phyloP scores from a whole-genome alignment of 306 rosid species.

The Senna siamea region DNA sequence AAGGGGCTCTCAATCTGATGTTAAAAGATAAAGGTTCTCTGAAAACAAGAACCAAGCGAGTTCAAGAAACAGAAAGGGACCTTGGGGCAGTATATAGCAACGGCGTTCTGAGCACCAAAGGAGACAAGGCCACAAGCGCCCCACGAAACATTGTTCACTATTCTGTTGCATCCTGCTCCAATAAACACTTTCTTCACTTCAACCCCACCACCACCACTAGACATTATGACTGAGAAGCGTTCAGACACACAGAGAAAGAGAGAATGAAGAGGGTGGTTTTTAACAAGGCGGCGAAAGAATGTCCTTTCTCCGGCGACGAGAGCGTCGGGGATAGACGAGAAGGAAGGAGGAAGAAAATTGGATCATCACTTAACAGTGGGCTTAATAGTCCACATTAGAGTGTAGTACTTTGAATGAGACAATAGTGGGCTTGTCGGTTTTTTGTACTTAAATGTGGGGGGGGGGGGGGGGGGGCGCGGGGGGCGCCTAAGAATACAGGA shows the following conservation, averaged over 20 bases:
- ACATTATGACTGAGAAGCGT: slow-evolving; percentile 35
- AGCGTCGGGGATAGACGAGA: background rate
- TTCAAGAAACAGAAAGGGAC: slow-evolving; percentile 40
- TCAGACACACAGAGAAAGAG: background rate
- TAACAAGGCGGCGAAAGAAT: slow-evolving; percentile 37
- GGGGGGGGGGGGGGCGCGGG: background rate
- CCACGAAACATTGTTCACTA: slow-evolving; percentile 91
- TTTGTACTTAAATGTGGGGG: background rate
- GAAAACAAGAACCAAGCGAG: background rate
- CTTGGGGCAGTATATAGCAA: slow-evolving; percentile 84
- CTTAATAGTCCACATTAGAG: background rate
- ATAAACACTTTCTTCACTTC: slow-evolving; percentile 72
- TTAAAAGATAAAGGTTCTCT: background rate
- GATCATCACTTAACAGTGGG: background rate
- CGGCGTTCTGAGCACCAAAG: slow-evolving; percentile 91
- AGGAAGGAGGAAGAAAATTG: slow-evolving; percentile 11
- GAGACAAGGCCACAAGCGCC: slow-evolving; percentile 88
- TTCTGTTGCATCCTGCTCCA: slow-evolving; percentile 93
- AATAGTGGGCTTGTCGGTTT: background rate
- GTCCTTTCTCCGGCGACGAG: slow-evolving; percentile 38
- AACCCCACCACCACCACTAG: slow-evolving; percentile 18
- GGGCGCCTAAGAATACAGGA: background rate
- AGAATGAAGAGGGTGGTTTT: background rate
- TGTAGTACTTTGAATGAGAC: too few species aligned
- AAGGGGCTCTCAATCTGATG: background rate